These are phyloP conservation scores for Blastobotrys mokoenaii DNA, from an alignment of 805 yeast genomes.

Conservation along the genomic window DNA sequence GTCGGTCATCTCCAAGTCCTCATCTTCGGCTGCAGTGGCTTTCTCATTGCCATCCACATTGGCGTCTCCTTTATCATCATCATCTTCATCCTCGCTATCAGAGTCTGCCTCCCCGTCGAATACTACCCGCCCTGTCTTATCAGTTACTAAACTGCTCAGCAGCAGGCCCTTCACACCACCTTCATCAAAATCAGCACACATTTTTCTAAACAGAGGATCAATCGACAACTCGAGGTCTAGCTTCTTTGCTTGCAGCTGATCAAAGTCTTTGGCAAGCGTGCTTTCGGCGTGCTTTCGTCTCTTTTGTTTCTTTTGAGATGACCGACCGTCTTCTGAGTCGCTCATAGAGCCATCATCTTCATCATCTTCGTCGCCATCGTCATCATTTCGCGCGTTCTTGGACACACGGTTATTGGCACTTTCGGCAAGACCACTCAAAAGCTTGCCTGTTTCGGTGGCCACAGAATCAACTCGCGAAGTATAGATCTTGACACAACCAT, in stretches of 20 bases:
- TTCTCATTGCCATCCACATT: constrained; percentile 19
- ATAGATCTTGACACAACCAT: constrained; percentile 91
- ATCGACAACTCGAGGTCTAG: constrained; percentile 31
- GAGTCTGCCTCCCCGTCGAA: constrained; percentile 52
- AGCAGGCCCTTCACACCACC: constrained; percentile 34
- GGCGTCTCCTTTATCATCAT: constrained; percentile 32
- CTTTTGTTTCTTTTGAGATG: constrained; percentile 17
- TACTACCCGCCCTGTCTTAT: constrained; percentile 51
- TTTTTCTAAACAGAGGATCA: constrained; percentile 35
- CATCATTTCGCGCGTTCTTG: constrained; percentile 16
- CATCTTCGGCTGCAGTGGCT: constrained; percentile 26
- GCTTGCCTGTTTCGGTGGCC: constrained; percentile 79
- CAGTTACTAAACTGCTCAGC: constrained; percentile 43
- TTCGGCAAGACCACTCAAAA: constrained; percentile 64
- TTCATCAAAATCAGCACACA: constrained; percentile 39
- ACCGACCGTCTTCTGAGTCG: constrained; percentile 28
- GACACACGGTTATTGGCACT: constrained; percentile 16
- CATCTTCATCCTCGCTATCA: constrained; percentile 13
- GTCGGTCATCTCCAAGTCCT: constrained; percentile 7
- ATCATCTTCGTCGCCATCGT: constrained; percentile 16
- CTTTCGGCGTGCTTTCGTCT: constrained; percentile 19
- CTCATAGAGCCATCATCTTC: constrained; percentile 37
- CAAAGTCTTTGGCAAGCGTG: constrained; percentile 25
- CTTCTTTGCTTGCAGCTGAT: constrained; percentile 24
- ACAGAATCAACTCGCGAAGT: constrained; percentile 87